Evolutionary conservation across 2,329 filamentous ascomycete genomes (phyloP).

Genomic region (Botryotinia calthae): DNA sequence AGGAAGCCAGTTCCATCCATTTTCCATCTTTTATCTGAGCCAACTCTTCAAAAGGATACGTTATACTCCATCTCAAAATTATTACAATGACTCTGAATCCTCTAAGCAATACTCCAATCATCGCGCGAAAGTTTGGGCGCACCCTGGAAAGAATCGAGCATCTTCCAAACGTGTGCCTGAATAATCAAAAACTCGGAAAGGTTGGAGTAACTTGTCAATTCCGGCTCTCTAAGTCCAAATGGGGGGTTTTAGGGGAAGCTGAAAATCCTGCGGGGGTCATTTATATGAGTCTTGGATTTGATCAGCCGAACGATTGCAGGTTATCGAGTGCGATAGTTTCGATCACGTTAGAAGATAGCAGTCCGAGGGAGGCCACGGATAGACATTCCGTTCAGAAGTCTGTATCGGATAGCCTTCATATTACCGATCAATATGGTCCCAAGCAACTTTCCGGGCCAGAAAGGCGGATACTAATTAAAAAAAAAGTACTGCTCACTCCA

Average conservation of each 20-base stretch:
- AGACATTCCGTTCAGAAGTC: too few relatives aligned
- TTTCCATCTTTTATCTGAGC: too few relatives aligned
- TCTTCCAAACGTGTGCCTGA: background rate
- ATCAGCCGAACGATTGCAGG: conserved; percentile 15
- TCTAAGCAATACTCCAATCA: background rate
- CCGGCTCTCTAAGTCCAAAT: background rate
- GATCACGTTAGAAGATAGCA: background rate
- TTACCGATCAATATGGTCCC: conserved; percentile 9
- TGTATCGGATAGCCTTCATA: background rate
- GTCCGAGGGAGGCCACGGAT: background rate
- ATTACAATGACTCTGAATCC: background rate
- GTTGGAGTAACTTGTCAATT: background rate
- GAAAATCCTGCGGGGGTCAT: conserved; percentile 11
- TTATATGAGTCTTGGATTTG: conserved; percentile 16
- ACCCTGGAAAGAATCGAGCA: background rate
- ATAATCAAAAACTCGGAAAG: background rate
- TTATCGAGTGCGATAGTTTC: conserved; percentile 14
- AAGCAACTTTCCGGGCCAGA: background rate
- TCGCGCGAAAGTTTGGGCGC: background rate
- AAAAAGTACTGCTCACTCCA: background rate
- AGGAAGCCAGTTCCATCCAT: too few relatives aligned
- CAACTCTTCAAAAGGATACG: background rate
- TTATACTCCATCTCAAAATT: background rate
- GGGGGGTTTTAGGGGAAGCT: background rate
- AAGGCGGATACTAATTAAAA: background rate